Evolutionary conservation across 345 rosid genomes (phyloP), one percentile per base, ranked within the genome.

Genomic region (Trapa incisa): DNA sequence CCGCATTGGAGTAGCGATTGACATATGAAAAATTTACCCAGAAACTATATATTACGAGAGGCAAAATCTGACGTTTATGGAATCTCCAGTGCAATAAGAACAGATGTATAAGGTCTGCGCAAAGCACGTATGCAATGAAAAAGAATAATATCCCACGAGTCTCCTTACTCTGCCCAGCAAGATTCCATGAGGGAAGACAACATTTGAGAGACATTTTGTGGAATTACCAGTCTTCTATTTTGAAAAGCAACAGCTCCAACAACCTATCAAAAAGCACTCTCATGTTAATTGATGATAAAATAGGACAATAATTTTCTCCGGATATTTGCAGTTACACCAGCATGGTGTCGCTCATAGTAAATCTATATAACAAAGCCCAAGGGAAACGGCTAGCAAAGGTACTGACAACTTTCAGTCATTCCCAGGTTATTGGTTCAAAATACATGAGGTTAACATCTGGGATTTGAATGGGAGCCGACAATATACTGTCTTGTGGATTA

Each of bases 181-280:
- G 97, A 86, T 81, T 93, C 98, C 88, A 93, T 87, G 67, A 93
- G 84, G 64, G 98, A 83, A 70, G 85, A 84, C 86, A 93, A 75
- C 70, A 70, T 68, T 1, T 92, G 92, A 32, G 97, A 84, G 42
- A 89, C 83, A 70, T 76, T 82, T 9, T 75, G 86, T 32, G 98
- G 98, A 65, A 93, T 74, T 6, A 84, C 17, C 33, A 90, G 96
- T 78, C 86, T 84, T 76, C 98, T 87, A 74, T 93, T 93, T 79
- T 93, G 97, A 80, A 88, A 93, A n/a, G 97, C 98, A 64, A 93
- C 98, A 5, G 97, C 98, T 75, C 98, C 98, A 58, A 93, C 98
- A 64, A 93, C 98, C 98, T 93, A 74, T 35, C 39, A 61, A 60
- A 65, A 57, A 42, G 48, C 37, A 65, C 35, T 39, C 15, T 50